Evolutionary conservation across 306 rosid genomes (phyloP).

Genomic region (Macrotyloma uniflorum): DNA sequence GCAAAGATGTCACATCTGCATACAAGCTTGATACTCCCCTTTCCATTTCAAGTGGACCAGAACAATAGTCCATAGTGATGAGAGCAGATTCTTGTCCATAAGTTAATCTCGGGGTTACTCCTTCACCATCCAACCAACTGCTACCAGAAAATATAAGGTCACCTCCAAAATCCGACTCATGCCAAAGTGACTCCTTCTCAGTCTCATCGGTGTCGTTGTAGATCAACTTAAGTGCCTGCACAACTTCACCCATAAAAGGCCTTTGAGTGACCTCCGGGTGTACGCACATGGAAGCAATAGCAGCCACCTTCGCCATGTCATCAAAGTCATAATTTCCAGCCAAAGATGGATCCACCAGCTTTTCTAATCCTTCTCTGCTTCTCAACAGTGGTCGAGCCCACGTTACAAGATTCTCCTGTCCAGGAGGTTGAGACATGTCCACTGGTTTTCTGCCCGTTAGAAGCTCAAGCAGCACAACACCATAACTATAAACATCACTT

Average conservation of each 20-base stretch:
- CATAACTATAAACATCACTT: constrained; percentile 96
- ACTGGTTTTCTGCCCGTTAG: constrained; percentile 93
- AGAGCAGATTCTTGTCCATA: constrained; percentile 66
- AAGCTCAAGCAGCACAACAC: constrained; percentile 96
- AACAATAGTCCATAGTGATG: constrained; percentile 89
- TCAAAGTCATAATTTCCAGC: constrained; percentile 83
- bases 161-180: constrained; percentile 70
- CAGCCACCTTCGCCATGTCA: constrained; percentile 93
- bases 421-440: constrained; percentile 85
- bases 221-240: constrained; percentile 93
- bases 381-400: constrained; percentile 88
- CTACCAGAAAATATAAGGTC: constrained; percentile 71
- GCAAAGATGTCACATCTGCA: constrained; percentile 64
- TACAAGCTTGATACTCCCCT: constrained; percentile 68
- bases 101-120: constrained; percentile 58
- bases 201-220: constrained; percentile 79
- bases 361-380: constrained; percentile 79
- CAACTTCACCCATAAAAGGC: constrained; percentile 99
- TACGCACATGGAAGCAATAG: constrained; percentile 96
- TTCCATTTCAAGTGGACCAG: constrained; percentile 79
- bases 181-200: constrained; percentile 68
- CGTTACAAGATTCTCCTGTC: constrained; percentile 86
- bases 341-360: constrained; percentile 79
- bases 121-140: constrained; percentile 87
- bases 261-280: constrained; percentile 78